Conservation (phyloP, 805 yeast species). For the Candida rishiriensis region DNA sequence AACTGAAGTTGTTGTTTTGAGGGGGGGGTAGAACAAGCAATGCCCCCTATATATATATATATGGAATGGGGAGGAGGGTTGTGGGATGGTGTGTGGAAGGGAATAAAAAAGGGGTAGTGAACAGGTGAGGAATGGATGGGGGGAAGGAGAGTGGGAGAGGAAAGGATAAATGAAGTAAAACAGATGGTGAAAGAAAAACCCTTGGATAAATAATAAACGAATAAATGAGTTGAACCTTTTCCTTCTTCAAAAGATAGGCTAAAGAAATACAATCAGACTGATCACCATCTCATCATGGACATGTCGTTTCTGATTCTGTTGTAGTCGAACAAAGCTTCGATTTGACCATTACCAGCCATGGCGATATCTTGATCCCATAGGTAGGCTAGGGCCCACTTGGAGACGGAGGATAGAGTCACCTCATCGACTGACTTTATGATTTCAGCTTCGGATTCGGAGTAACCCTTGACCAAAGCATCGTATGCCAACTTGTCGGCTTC, state of each 20-base stretch:
- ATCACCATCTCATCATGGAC: constrained; percentile 81
- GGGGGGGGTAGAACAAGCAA: too few species aligned
- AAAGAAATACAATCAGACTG: not conserved
- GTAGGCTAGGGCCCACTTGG: constrained; percentile 68
- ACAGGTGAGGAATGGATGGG: too few species aligned
- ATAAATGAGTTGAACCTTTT: too few species aligned
- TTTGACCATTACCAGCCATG: constrained; percentile 79
- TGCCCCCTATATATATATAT: too few species aligned
- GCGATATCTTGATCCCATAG: constrained; percentile 86
- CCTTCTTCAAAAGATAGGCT: not conserved
- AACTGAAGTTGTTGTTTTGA: too few species aligned
- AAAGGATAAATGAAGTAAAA: too few species aligned
- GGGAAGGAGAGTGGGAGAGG: too few species aligned
- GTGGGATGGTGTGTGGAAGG: too few species aligned
- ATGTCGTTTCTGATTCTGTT: constrained; percentile 83
- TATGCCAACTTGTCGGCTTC: constrained; percentile 55
- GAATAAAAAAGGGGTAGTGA: too few species aligned
- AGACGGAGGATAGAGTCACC: constrained; percentile 54
- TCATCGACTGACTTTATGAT: constrained; percentile 59
- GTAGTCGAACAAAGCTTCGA: constrained; percentile 81
- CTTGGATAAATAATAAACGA: too few species aligned
- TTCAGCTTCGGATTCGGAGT: constrained; percentile 57
- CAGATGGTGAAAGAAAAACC: too few species aligned
- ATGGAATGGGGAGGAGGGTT: too few species aligned
- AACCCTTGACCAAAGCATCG: constrained; percentile 56